Evolutionary conservation across 2,329 filamentous ascomycete genomes (phyloP).

Genomic region (Colletotrichum filicis): DNA sequence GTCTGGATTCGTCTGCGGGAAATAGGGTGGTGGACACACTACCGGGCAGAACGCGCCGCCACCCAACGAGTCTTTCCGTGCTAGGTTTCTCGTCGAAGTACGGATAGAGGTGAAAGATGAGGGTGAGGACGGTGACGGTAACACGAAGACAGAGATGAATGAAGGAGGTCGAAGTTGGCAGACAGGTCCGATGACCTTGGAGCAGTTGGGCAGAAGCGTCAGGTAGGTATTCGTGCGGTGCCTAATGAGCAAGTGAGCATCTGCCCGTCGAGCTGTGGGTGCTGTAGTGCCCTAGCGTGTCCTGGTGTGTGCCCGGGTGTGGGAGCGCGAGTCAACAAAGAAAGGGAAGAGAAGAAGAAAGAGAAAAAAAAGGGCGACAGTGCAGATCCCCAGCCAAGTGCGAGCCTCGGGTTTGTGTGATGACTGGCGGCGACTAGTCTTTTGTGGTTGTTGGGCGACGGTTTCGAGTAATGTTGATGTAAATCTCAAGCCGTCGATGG

Average conservation of each 20-base stretch:
- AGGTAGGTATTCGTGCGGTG: background rate
- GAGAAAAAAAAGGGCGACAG: background rate
- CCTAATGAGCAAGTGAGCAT: background rate
- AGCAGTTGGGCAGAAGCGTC: background rate
- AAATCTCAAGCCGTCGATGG: background rate
- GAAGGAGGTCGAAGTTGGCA: background rate
- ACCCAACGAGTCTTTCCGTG: background rate
- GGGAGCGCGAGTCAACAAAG: constrained; percentile 19
- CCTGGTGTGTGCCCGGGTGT: background rate
- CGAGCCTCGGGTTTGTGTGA: background rate
- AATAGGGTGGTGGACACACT: constrained; percentile 5
- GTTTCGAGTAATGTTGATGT: constrained; percentile 19
- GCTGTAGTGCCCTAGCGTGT: background rate
- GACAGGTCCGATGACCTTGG: background rate
- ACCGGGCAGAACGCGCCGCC: background rate
- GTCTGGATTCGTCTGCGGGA: constrained; percentile 5
- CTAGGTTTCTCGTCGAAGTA: background rate
- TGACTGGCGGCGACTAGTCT: no score
- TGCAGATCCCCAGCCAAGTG: background rate
- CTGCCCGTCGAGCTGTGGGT: background rate
- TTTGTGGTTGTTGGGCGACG: constrained; percentile 3
- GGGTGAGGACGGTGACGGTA: background rate
- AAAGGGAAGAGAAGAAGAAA: background rate
- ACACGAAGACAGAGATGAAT: background rate
- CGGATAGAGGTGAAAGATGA: background rate